Evolutionary conservation across 129 eudicot genomes (phyloP).

Genomic region (Pseudognaphalium luteoalbum): DNA sequence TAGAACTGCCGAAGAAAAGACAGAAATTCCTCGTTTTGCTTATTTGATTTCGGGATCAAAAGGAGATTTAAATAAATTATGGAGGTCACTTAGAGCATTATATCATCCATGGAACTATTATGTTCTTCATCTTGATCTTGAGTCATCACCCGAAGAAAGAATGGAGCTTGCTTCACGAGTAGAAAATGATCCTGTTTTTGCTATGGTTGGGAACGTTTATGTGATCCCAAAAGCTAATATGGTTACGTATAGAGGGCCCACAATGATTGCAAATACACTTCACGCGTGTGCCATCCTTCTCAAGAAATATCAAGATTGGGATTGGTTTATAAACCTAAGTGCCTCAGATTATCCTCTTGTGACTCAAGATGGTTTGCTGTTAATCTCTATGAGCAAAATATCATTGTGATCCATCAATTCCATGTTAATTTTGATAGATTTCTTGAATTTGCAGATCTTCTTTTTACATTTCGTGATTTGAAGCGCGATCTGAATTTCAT

Average conservation of each 20-base stretch:
- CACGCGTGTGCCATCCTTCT: conserved; percentile 94
- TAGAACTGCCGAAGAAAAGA: conserved; percentile 47
- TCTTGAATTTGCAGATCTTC: conserved; percentile 63
- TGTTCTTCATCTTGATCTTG: conserved; percentile 85
- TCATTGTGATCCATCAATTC: not conserved
- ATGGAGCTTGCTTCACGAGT: conserved; percentile 70
- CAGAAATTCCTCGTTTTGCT: conserved; percentile 68
- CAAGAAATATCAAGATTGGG: conserved; percentile 66
- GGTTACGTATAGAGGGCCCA: conserved; percentile 92
- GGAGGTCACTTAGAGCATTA: conserved; percentile 69
- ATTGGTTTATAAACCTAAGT: conserved; percentile 91
- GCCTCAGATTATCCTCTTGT: conserved; percentile 94
- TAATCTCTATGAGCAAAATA: not conserved
- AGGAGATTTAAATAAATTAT: conserved; percentile 82
- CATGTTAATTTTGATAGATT: not conserved
- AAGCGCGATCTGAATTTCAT: conserved; percentile 70
- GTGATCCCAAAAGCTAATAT: conserved; percentile 73
- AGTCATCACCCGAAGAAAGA: conserved; percentile 69
- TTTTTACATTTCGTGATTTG: conserved; percentile 57
- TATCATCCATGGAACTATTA: conserved; percentile 89
- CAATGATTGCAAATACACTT: conserved; percentile 88
- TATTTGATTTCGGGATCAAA: conserved; percentile 83
- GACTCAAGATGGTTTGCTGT: conserved; percentile 82
- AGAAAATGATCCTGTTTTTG: conserved; percentile 55
- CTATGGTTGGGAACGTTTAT: conserved; percentile 62